Percentiles rank a stretch among this genome's conserved stretches.
Conservation (phyloP, 768 basidiomycete genomes). For the Kwoniella sp. region DNA sequence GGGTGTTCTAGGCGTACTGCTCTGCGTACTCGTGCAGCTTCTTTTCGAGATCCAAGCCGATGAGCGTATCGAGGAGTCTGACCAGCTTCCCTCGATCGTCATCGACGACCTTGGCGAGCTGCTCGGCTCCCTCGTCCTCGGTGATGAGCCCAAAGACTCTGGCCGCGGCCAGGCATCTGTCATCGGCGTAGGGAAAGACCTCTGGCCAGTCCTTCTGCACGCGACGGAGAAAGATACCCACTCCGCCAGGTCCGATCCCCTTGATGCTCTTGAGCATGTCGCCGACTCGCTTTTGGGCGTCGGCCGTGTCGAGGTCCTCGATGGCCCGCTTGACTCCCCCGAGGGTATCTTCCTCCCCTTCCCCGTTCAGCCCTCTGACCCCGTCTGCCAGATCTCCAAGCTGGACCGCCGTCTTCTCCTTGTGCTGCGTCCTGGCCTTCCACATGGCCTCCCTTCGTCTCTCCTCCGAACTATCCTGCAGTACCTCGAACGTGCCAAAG, state of each 20-base stretch:
- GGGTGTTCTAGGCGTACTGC: not conserved
- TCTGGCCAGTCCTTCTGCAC: constrained; percentile 41
- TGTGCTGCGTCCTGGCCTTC: constrained; percentile 37
- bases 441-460: constrained; percentile 25
- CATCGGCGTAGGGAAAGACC: constrained; percentile 41
- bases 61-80: constrained; percentile 33
- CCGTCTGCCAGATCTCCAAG: constrained; percentile 31
- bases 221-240: constrained; percentile 33
- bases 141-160: constrained; percentile 23
- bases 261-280: constrained; percentile 29
- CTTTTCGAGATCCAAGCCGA: constrained; percentile 40
- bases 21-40: constrained; percentile 26
- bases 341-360: constrained; percentile 22
- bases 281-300: constrained; percentile 24
- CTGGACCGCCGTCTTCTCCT: constrained; percentile 35
- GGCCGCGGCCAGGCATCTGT: constrained; percentile 28
- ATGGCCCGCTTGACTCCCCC: constrained; percentile 19
- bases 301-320: constrained; percentile 1
- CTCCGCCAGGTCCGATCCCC: constrained; percentile 37
- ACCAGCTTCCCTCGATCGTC: constrained; percentile 25
- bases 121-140: constrained; percentile 17
- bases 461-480: constrained; percentile 30
- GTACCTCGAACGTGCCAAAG: constrained; percentile 17
- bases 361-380: constrained; percentile 25
- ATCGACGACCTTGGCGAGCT: constrained; percentile 18